Evolutionary conservation across 495 filamentous ascomycete genomes (phyloP).

Genomic region (Cercophora sp.): DNA sequence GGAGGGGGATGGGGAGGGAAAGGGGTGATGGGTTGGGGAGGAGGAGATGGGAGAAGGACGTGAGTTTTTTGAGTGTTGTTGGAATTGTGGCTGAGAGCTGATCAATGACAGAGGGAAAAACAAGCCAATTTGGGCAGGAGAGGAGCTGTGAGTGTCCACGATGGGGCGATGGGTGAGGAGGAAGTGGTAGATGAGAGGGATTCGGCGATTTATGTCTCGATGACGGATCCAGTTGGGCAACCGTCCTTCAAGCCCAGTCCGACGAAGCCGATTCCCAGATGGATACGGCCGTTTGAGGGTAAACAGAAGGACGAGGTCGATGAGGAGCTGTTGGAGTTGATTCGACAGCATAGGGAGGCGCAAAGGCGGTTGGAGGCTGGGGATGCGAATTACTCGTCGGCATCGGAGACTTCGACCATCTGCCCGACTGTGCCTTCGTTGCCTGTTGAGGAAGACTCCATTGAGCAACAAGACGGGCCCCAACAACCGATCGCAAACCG

Average conservation of each 20-base stretch:
- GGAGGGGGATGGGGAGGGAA: constrained; percentile 18
- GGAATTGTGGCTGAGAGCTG: no score
- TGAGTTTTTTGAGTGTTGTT: no score
- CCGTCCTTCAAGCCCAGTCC: constrained; percentile 39
- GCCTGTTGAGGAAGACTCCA: no score
- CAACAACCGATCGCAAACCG: no score
- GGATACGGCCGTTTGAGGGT: constrained; percentile 36
- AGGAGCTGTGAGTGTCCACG: neutral
- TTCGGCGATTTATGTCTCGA: constrained; percentile 36
- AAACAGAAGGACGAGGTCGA: neutral
- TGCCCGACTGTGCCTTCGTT: no score
- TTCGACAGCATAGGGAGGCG: neutral
- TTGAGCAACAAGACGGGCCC: no score
- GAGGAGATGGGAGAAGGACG: constrained; percentile 10
- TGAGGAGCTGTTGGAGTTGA: neutral
- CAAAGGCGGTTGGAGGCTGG: neutral
- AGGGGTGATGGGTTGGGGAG: constrained; percentile 23
- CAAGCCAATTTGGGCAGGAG: no score
- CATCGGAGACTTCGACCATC: neutral
- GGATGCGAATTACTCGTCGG: no score
- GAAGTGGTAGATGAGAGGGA: constrained; percentile 10
- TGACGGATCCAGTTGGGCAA: constrained; percentile 36
- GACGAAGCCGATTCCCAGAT: constrained; percentile 44
- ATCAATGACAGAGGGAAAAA: no score
- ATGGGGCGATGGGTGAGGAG: constrained; percentile 1